phyloP scores from a whole-genome alignment of 2,329 filamentous ascomycete species.

The Clonostachys rhizophaga region DNA sequence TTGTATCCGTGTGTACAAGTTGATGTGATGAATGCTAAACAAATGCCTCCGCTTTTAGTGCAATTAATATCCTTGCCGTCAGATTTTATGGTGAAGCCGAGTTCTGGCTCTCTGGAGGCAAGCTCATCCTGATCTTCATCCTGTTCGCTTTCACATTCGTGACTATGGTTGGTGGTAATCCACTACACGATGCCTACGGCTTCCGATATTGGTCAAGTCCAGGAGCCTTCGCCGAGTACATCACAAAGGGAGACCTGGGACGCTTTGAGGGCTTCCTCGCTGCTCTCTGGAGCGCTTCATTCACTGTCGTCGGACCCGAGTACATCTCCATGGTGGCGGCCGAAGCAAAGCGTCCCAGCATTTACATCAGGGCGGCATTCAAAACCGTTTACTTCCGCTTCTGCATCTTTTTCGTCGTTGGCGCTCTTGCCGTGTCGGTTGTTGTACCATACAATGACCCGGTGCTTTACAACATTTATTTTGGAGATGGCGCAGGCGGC shows the following conservation, averaged over 20 bases:
- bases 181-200: constrained; percentile 51
- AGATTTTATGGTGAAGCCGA: constrained; percentile 36
- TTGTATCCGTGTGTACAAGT: not conserved
- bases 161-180: constrained; percentile 54
- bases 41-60: not conserved
- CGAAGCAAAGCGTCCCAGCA: constrained; percentile 47
- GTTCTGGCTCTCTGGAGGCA: constrained; percentile 41
- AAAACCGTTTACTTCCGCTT: constrained; percentile 18
- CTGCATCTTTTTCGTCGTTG: constrained; percentile 20
- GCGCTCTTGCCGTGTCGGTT: constrained; percentile 23
- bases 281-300: constrained; percentile 35
- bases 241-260: constrained; percentile 55
- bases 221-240: constrained; percentile 43
- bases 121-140: constrained; percentile 53
- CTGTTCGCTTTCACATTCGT: constrained; percentile 56
- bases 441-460: constrained; percentile 24
- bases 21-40: not conserved
- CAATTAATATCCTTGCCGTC: constrained; percentile 34
- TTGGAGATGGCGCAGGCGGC: constrained; percentile 3
- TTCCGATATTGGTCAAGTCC: constrained; percentile 65
- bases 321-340: constrained; percentile 61
- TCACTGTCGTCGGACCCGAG: constrained; percentile 57
- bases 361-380: constrained; percentile 42
- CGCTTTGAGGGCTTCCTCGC: constrained; percentile 63
- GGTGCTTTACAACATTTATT: constrained; percentile 26